Percentiles rank a stretch among this genome's conserved stretches.
phyloP scores from a whole-genome alignment of 805 yeast species.

The Schwanniomyces sp. region DNA sequence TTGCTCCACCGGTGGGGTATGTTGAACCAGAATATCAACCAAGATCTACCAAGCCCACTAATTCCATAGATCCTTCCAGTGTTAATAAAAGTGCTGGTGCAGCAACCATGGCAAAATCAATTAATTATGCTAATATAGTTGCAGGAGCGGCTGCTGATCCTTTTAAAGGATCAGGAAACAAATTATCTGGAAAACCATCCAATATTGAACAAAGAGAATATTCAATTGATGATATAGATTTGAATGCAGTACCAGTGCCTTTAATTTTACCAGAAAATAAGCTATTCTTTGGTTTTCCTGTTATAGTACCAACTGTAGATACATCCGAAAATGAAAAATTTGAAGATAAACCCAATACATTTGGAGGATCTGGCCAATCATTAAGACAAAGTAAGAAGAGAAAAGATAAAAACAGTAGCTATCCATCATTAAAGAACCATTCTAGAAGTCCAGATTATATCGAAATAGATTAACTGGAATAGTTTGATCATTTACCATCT shows the following conservation, averaged over 20 bases:
- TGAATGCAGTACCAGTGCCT: constrained; percentile 68
- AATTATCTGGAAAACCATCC: constrained; percentile 61
- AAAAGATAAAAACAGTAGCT: constrained; percentile 51
- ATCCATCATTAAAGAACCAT: constrained; percentile 59
- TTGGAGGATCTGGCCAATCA: constrained; percentile 72
- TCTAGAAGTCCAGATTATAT: constrained; percentile 76
- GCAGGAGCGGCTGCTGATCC: constrained; percentile 33
- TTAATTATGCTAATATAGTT: constrained; percentile 62
- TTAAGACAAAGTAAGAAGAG: constrained; percentile 71
- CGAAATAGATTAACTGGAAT: constrained; percentile 58
- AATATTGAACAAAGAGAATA: constrained; percentile 22
- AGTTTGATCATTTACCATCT: background rate
- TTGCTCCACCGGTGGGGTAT: constrained; percentile 98
- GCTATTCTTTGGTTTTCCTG: constrained; percentile 91
- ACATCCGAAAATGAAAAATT: constrained; percentile 22
- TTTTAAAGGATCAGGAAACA: constrained; percentile 67
- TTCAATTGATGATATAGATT: constrained; percentile 45
- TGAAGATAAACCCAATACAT: constrained; percentile 34
- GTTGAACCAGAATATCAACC: constrained; percentile 79
- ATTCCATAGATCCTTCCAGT: constrained; percentile 32
- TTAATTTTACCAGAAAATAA: constrained; percentile 79
- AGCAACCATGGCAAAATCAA: constrained; percentile 77
- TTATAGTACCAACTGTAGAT: constrained; percentile 44
- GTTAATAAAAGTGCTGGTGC: constrained; percentile 43
- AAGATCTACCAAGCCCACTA: constrained; percentile 33